Evolutionary conservation across 345 rosid species (phyloP).

Genomic region (Eucalyptus fibrosa): DNA sequence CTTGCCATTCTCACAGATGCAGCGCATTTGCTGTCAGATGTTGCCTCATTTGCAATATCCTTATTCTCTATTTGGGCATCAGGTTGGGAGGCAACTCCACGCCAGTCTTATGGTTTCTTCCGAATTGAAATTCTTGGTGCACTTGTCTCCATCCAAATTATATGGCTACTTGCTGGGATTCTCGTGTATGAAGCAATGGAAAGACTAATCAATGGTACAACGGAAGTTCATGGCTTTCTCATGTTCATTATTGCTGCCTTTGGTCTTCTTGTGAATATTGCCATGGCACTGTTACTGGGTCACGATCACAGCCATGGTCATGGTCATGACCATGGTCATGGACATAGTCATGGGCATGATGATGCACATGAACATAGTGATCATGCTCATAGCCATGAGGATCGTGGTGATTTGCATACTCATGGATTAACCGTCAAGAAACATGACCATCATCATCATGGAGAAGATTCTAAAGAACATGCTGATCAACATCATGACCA

Average conservation of each 20-base stretch:
- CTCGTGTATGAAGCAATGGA: constrained; percentile 61
- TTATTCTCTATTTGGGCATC: constrained; percentile 68
- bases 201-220: constrained; percentile 33
- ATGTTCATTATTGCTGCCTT: constrained; percentile 65
- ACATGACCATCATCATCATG: constrained; percentile 6
- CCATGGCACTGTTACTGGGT: constrained; percentile 58
- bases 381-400: constrained; percentile 1
- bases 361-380: constrained; percentile 1
- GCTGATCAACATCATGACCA: constrained; percentile 15
- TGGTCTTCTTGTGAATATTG: constrained; percentile 49
- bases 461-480: constrained; percentile 2
- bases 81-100: constrained; percentile 68
- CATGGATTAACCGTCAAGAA: not conserved
- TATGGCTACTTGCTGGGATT: constrained; percentile 75
- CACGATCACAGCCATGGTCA: constrained; percentile 40
- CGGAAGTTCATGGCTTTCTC: constrained; percentile 52
- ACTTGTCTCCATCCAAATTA: constrained; percentile 61
- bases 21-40: constrained; percentile 63
- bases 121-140: constrained; percentile 71
- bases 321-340: not conserved
- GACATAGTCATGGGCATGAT: constrained; percentile 21
- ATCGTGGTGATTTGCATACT: not conserved
- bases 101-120: constrained; percentile 62
- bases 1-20: constrained; percentile 68
- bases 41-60: constrained; percentile 72